Percentiles rank a stretch among this genome's conserved stretches.
Evolutionary conservation across 2,329 filamentous ascomycete species (phyloP).

Genomic region (Ceratocystis variospora): DNA sequence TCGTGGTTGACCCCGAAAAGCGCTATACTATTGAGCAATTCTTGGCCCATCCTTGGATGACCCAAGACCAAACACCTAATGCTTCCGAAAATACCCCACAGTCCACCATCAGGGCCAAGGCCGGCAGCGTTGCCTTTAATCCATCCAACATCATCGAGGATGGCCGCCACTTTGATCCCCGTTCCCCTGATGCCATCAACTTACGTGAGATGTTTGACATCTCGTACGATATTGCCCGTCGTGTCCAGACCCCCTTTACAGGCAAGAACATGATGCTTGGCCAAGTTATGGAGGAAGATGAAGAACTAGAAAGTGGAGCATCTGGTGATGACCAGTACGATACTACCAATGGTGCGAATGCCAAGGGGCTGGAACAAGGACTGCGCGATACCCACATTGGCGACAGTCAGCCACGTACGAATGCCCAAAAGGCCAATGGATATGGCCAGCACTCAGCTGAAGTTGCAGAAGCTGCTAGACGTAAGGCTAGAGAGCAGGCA

Average conservation of each 20-base stretch:
- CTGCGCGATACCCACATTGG: slow-evolving; percentile 70
- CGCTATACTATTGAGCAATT: slow-evolving; percentile 90
- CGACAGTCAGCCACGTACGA: slow-evolving; percentile 39
- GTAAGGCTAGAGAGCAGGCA: slow-evolving; percentile 56
- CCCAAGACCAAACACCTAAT: slow-evolving; percentile 40
- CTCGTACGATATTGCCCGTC: slow-evolving; percentile 89
- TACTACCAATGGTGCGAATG: slow-evolving; percentile 21
- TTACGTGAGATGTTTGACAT: slow-evolving; percentile 96
- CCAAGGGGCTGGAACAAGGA: slow-evolving; percentile 69
- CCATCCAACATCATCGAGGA: slow-evolving; percentile 38
- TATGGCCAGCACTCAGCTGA: slow-evolving; percentile 82
- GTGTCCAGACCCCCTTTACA: slow-evolving; percentile 90
- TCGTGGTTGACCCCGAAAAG: slow-evolving; percentile 91
- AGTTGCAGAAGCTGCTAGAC: slow-evolving; percentile 69
- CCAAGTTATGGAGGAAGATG: slow-evolving; percentile 56
- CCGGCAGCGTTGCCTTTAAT: slow-evolving; percentile 39
- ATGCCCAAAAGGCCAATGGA: slow-evolving; percentile 39
- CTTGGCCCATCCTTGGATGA: slow-evolving; percentile 86
- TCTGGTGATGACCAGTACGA: slow-evolving; percentile 31
- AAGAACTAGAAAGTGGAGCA: slow-evolving; percentile 36
- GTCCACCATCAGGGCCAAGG: slow-evolving; percentile 27
- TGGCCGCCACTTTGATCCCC: slow-evolving; percentile 74
- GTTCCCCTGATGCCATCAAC: slow-evolving; percentile 88
- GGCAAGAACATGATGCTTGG: slow-evolving; percentile 61
- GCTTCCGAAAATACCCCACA: slow-evolving; percentile 23